Evolutionary conservation across 495 filamentous ascomycete genomes (phyloP), one percentile per base, ranked within the genome.

Genomic region (Podospora tetraspora): DNA sequence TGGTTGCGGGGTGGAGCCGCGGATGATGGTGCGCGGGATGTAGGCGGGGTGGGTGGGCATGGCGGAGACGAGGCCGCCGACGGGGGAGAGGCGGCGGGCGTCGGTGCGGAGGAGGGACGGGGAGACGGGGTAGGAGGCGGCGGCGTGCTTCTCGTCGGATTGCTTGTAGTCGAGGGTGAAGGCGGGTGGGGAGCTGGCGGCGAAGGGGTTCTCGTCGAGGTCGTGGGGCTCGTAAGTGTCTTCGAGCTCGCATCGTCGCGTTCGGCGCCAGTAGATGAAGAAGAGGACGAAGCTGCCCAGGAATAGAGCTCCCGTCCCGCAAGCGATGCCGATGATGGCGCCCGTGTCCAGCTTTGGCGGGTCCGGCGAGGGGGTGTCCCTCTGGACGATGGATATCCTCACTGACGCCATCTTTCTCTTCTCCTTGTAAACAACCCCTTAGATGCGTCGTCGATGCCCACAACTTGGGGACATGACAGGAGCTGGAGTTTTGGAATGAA

Each of bases 41-140:
- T 84, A 84, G n/a, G 82, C 82, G 16, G 81, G 81, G 62, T 83
- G 82, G 6, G 80, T 77, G n/a, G 81, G 82, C 69, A 83, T 76
- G 23, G 75, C 75, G 69, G 64, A 73, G 43, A 68, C 69, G 21
- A 63, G 68, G 58, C 67, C 66, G 67, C 59, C 65, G 32, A 69
- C n/a, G 19, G 71, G 70, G 13, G 70, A 68, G 43, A 52, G 43
- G 43, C 43, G 43, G 43, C 43, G 43, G 43, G 43, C n/a, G 43
- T 52, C 43, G 43, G 43, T 52, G 13, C 19, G 16, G 43, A 52
- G 43, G 43, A 52, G 43, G 3, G 6, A 6, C 43, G 43, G 43
- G 16, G 43, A n/a, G 43, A 8, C 43, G 43, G 16, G 19, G 32
- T 34, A 34, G 11, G 32, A 34, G 32, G 34, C 34, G 30, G 32